Evolutionary conservation across 1,139 yeast genomes (phyloP).

Genomic region (Geotrichum cucujoidarum): DNA sequence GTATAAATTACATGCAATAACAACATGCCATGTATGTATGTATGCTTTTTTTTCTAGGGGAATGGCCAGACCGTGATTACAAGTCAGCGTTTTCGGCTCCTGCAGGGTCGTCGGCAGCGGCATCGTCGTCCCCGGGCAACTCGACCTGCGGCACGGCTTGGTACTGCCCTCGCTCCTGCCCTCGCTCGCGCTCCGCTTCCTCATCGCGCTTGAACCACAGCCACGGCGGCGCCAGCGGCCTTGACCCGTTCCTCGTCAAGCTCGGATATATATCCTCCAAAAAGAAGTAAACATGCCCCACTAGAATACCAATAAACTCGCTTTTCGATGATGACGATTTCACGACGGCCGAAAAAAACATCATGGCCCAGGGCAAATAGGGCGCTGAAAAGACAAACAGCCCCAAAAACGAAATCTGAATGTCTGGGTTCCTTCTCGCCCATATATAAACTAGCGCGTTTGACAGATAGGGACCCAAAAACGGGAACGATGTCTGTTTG

Average conservation of each 20-base stretch:
- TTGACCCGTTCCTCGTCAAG: constrained; percentile 28
- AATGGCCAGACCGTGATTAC: no score
- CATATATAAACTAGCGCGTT: constrained; percentile 43
- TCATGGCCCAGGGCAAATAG: constrained; percentile 42
- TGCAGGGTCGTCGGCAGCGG: not conserved
- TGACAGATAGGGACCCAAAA: constrained; percentile 39
- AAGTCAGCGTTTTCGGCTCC: not conserved
- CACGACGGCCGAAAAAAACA: constrained; percentile 29
- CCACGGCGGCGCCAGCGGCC: constrained; percentile 38
- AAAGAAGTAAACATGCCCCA: constrained; percentile 44
- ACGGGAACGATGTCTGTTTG: constrained; percentile 32
- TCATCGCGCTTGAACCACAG: constrained; percentile 26
- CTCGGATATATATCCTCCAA: constrained; percentile 39
- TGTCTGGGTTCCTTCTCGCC: constrained; percentile 44
- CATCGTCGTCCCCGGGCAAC: not conserved
- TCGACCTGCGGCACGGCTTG: not conserved
- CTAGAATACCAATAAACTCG: constrained; percentile 39
- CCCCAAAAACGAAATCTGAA: constrained; percentile 40
- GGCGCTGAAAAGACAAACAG: constrained; percentile 41
- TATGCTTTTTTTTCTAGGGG: no score
- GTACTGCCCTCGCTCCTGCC: constrained; percentile 5
- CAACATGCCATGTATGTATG: no score
- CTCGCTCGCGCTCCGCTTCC: constrained; percentile 12
- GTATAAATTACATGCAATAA: no score
- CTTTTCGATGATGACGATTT: constrained; percentile 27